Percentiles rank a stretch among this genome's conserved stretches.
Conservation (phyloP, 2,329 filamentous ascomycete genomes). For the Sclerotinia borealis region DNA sequence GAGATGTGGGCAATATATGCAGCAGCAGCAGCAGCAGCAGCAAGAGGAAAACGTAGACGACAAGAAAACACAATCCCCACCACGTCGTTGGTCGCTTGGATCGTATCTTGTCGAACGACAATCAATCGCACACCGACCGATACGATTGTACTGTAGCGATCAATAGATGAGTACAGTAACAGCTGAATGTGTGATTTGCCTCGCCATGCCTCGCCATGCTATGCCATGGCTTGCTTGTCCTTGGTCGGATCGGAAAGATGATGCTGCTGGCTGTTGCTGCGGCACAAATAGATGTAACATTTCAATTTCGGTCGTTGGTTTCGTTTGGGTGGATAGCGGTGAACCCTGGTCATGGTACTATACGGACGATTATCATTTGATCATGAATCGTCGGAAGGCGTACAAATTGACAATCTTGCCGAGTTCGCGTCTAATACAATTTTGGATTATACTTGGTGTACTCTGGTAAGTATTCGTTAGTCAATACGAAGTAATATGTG, state of each 20-base stretch:
- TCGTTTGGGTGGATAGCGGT: constrained; percentile 3
- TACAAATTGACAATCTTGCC: background rate
- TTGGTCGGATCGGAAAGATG: background rate
- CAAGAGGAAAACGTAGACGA: background rate
- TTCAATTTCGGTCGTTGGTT: constrained; percentile 1
- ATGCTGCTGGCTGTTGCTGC: constrained; percentile 1
- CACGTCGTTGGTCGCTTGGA: constrained; percentile 2
- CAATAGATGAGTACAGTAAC: background rate
- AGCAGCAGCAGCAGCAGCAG: too few relatives aligned
- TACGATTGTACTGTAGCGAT: background rate
- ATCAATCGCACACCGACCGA: background rate
- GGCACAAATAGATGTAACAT: constrained; percentile 1
- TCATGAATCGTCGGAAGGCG: background rate
- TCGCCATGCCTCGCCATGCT: background rate
- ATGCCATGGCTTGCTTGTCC: background rate
- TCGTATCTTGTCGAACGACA: constrained; percentile 1
- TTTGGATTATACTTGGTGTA: background rate
- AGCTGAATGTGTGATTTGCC: background rate
- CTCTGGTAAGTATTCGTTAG: background rate
- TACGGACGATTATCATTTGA: background rate
- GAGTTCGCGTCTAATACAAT: constrained; percentile 8
- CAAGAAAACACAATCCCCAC: background rate
- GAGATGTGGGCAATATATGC: constrained; percentile 1
- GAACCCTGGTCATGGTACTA: background rate
- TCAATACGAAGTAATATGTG: constrained; percentile 1